A percentile compares a stretch with the other conserved stretches of the same genome.
Evolutionary conservation across 306 rosid genomes (phyloP).

Genomic region (Medicago ruthenica): DNA sequence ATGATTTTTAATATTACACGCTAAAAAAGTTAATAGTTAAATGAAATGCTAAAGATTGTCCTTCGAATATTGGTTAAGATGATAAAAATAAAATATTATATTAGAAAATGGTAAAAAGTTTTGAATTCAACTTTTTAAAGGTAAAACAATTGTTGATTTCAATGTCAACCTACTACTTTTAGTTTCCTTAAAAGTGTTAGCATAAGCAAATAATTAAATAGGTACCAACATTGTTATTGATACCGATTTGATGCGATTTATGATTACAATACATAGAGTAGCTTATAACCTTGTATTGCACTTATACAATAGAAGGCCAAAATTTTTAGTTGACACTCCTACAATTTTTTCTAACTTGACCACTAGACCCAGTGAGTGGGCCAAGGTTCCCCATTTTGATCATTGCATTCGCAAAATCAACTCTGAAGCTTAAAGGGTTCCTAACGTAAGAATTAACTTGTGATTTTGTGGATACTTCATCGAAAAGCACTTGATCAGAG

Average conservation of each 20-base stretch:
- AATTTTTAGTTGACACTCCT: constrained; percentile 50
- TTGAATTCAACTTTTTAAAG: too few relatives aligned
- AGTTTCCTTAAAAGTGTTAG: too few relatives aligned
- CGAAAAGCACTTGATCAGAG: constrained; percentile 67
- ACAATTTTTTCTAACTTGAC: constrained; percentile 65
- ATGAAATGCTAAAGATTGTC: too few relatives aligned
- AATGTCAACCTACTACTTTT: too few relatives aligned
- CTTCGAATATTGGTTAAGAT: too few relatives aligned
- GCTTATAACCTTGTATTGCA: not conserved
- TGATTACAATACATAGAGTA: not conserved
- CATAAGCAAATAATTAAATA: too few relatives aligned
- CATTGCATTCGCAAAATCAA: constrained; percentile 69
- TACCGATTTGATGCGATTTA: not conserved
- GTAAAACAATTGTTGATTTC: too few relatives aligned
- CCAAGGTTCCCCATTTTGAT: constrained; percentile 67
- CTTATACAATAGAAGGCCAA: not conserved
- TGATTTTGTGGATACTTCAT: constrained; percentile 60
- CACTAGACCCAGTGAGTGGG: constrained; percentile 65
- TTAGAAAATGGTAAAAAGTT: too few relatives aligned
- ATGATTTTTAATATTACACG: too few relatives aligned
- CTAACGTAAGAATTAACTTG: constrained; percentile 51
- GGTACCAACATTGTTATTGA: too few relatives aligned
- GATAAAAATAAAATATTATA: too few relatives aligned
- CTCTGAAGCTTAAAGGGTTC: constrained; percentile 39
- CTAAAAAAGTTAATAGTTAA: too few relatives aligned